phyloP scores from a whole-genome alignment of 495 filamentous ascomycete species.

The Niebla homalea region DNA sequence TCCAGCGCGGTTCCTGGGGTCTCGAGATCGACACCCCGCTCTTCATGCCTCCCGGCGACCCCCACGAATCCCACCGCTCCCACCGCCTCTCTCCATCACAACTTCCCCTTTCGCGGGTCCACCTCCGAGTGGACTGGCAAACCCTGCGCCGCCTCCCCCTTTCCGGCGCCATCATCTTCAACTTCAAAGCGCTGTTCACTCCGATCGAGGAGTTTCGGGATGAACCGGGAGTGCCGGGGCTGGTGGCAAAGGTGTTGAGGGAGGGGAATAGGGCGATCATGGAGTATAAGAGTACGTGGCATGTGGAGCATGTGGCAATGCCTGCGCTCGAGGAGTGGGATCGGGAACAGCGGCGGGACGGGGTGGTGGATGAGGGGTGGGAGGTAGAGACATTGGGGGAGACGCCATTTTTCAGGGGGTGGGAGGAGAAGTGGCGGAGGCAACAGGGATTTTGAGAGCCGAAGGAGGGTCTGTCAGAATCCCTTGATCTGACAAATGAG shows the following conservation, averaged over 20 bases:
- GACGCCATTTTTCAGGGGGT: constrained; percentile 68
- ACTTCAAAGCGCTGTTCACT: constrained; percentile 86
- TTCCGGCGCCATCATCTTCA: constrained; percentile 66
- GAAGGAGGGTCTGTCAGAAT: too few relatives aligned
- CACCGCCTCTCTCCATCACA: constrained; percentile 36
- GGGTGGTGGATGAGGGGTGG: constrained; percentile 51
- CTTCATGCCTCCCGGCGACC: constrained; percentile 65
- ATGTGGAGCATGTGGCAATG: constrained; percentile 63
- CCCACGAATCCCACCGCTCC: constrained; percentile 44
- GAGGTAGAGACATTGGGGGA: constrained; percentile 65
- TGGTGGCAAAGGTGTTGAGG: constrained; percentile 53
- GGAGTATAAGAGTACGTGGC: constrained; percentile 78
- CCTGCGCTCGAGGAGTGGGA: constrained; percentile 55
- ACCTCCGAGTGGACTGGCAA: constrained; percentile 87
- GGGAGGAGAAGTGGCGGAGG: constrained; percentile 72
- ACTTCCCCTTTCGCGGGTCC: constrained; percentile 44
- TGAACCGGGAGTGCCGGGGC: constrained; percentile 59
- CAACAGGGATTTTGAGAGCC: constrained; percentile 56
- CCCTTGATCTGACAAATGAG: too few relatives aligned
- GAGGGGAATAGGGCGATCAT: constrained; percentile 65
- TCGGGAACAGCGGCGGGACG: constrained; percentile 54
- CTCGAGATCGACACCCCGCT: constrained; percentile 66
- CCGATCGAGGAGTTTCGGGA: constrained; percentile 57
- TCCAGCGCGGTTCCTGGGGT: constrained; percentile 82
- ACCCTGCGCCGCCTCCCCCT: constrained; percentile 73